Conservation (phyloP, 176 grass and related monocot genomes). For the Zizania latifolia region DNA sequence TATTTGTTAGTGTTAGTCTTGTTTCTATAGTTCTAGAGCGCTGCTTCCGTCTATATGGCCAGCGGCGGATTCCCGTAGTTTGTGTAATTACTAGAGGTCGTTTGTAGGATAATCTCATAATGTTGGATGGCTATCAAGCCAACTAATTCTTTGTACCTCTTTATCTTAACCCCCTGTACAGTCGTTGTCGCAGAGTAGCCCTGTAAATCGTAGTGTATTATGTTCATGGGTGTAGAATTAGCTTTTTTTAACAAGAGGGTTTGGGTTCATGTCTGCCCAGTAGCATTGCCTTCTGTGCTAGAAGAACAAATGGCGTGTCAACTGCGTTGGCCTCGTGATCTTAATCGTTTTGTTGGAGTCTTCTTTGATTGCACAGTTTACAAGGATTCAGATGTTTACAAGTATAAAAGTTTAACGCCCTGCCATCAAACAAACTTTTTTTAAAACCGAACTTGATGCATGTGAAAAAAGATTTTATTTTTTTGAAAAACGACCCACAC, state of each 20-base stretch:
- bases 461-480: too few relatives aligned
- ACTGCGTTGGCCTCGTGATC: constrained; percentile 4
- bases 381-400: too few relatives aligned
- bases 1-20: constrained; percentile 23
- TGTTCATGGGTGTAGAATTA: constrained; percentile 62
- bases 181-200: too few relatives aligned
- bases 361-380: too few relatives aligned
- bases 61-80: constrained; percentile 24
- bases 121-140: constrained; percentile 40
- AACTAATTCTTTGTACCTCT: constrained; percentile 53
- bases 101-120: constrained; percentile 26
- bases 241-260: constrained; percentile 29
- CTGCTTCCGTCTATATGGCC: constrained; percentile 15
- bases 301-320: constrained; percentile 1
- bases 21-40: constrained; percentile 15
- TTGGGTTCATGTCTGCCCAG: not conserved
- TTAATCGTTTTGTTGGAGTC: too few relatives aligned
- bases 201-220: too few relatives aligned
- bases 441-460: too few relatives aligned
- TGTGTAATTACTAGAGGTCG: constrained; percentile 65
- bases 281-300: constrained; percentile 7
- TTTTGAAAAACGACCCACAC: too few relatives aligned
- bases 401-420: too few relatives aligned
- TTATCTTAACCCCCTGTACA: too few relatives aligned
- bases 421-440: too few relatives aligned